Conservation (phyloP, 148 eudicot genomes). For the Chenopodium quinoa region DNA sequence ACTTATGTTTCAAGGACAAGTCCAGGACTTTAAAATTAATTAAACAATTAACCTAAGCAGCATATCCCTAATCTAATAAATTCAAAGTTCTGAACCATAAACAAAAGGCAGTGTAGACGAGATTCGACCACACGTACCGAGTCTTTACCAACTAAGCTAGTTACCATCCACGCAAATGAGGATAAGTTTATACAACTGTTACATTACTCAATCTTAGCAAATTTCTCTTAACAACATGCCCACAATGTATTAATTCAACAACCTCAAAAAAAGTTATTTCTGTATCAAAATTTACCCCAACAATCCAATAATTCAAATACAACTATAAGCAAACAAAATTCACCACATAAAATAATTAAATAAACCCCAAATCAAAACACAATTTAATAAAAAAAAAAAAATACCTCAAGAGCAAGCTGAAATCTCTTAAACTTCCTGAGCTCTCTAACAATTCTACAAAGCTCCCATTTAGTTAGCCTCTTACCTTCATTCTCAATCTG, state of each 20-base stretch:
- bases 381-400: neutral
- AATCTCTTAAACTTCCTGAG: slow-evolving; percentile 58
- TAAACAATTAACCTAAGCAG: neutral
- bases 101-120: no score
- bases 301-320: neutral
- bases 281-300: neutral
- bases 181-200: no score
- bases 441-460: slow-evolving; percentile 67
- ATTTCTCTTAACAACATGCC: neutral
- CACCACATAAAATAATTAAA: neutral
- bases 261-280: neutral
- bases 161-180: neutral
- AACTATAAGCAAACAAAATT: neutral
- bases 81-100: neutral
- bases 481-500: slow-evolving; percentile 63
- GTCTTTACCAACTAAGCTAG: neutral
- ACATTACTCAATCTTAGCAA: no score
- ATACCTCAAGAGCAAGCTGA: slow-evolving; percentile 78
- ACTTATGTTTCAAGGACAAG: neutral
- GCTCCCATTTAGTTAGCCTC: slow-evolving; percentile 71
- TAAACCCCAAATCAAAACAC: neutral
- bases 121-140: no score
- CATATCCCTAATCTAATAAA: neutral
- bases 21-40: neutral
- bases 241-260: neutral